Conservation (phyloP, 2,329 filamentous ascomycete genomes). For the Ceratocystis albifundus region DNA sequence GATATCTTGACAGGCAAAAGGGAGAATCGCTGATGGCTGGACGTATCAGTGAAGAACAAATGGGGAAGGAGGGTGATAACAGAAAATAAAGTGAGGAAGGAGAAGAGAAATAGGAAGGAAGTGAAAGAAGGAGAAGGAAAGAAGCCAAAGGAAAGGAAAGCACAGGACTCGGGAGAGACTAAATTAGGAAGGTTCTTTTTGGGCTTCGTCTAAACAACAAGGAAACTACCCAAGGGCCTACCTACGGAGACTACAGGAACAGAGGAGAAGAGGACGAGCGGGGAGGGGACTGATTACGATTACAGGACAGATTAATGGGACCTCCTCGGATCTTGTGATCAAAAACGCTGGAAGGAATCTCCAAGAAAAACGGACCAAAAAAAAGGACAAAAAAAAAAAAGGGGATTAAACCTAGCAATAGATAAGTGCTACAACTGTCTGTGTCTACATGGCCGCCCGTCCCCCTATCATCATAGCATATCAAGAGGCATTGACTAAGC, state of each 20-base stretch:
- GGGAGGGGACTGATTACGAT: slow-evolving; percentile 3
- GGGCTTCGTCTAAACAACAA: slow-evolving; percentile 1
- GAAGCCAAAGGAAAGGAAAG: not conserved
- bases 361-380: not conserved
- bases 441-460: too few relatives aligned
- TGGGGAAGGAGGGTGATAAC: not conserved
- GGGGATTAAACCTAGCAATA: not conserved
- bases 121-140: not conserved
- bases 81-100: not conserved
- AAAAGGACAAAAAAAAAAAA: not conserved
- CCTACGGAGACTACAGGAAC: not conserved
- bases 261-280: not conserved
- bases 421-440: not conserved
- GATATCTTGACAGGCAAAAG: not conserved
- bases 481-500: not conserved
- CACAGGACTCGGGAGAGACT: not conserved
- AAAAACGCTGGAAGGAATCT: slow-evolving; percentile 10
- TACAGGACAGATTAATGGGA: not conserved
- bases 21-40: not conserved
- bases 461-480: not conserved
- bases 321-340: slow-evolving; percentile 5
- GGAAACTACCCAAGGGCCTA: not conserved
- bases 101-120: not conserved
- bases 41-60: not conserved
- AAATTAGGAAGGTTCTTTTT: not conserved